Evolutionary conservation across 1,284 basidiomycete genomes (phyloP), one percentile per base, ranked within the genome.

Genomic region (Rhodotorula sp.): DNA sequence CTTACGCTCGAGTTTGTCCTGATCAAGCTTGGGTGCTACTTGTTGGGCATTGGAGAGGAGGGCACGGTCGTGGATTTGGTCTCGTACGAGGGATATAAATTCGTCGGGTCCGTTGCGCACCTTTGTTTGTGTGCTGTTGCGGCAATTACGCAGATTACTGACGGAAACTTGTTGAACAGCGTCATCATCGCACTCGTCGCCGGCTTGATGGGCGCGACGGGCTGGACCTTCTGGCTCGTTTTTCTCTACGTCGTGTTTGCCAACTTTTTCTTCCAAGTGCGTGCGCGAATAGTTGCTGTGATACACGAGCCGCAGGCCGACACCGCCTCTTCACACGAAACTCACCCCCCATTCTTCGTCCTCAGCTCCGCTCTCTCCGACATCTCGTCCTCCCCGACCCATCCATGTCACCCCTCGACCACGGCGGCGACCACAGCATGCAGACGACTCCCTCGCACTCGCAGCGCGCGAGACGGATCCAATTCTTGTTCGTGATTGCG

Each of bases 31-130:
- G 93, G 93, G 0, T 94, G 91, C 77, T 97, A 97, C 79, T 83
- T 96, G 61, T 85, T 95, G 64, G 91, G 91, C 75, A 90, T 96
- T 22, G 87, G 88, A 65, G 88, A 88, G 16, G 85, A 88, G 16
- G 86, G 86, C 31, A 87, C 88, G 69, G 86, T 89, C n/a, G 58
- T 83, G 47, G 85, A 86, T 72, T 76, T 86, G 65, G 79, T 85
- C 22, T 83, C 84, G 9, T 99, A 97, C 79, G 89, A 89, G 8
- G 95, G 96, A 0, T 99, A 99, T 83, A 99, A 99, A 80, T 99
- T 99, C 77, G 92, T 98, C 56, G 93, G 92, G 91, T 92, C 73
- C 67, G 81, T 75, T 37, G 24, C 9, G 40, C 18, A 5, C 34
- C 10, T 34, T 34, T 34, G 34, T n/a, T n/a, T n/a, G n/a, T n/a